Conservation (phyloP, 108 stramenopile genomes). For the Mediolabrus comicus region DNA sequence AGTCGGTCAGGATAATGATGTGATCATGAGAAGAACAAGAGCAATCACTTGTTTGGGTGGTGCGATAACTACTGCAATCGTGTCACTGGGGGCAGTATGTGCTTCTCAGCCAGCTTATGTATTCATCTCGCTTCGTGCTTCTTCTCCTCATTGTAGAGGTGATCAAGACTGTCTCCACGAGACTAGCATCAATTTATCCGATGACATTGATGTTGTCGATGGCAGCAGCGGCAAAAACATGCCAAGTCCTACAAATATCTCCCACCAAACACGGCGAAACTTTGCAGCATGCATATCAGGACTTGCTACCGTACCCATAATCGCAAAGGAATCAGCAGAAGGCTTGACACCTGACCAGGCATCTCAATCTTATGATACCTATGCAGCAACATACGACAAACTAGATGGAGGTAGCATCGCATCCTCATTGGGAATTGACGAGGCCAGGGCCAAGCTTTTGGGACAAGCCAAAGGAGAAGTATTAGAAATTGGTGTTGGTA, state of each 20-base stretch:
- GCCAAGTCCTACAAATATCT: no score
- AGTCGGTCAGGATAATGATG: no score
- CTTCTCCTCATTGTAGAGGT: no score
- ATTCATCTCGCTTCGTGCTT: neutral
- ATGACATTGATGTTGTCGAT: neutral
- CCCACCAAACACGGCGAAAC: neutral
- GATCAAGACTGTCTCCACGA: neutral
- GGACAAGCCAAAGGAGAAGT: constrained; percentile 62
- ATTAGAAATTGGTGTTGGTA: constrained; percentile 85
- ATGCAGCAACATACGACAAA: constrained; percentile 72
- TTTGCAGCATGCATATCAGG: neutral
- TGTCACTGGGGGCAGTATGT: neutral
- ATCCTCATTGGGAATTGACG: constrained; percentile 67
- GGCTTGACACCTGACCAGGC: constrained; percentile 72
- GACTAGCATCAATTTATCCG: neutral
- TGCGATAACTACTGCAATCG: neutral
- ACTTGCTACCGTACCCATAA: neutral
- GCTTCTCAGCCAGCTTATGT: neutral
- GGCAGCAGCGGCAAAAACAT: no score
- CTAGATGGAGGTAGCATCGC: constrained; percentile 78
- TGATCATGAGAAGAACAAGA: no score
- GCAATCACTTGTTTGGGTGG: no score
- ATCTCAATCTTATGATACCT: constrained; percentile 65
- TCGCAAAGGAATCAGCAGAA: neutral
- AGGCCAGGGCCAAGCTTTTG: constrained; percentile 61